Evolutionary conservation across 1,284 basidiomycete genomes (phyloP), one percentile per base, ranked within the genome.

Genomic region (Austroboletus novae-zelandiae): DNA sequence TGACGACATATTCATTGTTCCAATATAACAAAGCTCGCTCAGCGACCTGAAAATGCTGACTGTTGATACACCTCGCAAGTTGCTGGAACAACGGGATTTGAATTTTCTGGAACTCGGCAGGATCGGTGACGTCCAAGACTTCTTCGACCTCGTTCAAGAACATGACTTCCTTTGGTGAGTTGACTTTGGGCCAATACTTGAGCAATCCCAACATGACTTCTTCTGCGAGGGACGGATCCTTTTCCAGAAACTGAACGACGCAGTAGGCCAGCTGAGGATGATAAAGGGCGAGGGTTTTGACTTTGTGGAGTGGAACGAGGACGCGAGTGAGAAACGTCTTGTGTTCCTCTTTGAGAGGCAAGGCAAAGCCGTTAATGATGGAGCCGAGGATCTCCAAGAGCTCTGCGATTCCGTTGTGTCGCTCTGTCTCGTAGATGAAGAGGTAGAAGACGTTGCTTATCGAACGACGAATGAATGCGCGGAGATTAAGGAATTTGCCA

Each of bases 361-460:
- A 74, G 2, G 96, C 97, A 64, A 99, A 99, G 29, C 97, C 97
- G 66, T 99, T 99, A 82, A 99, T 99, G 74, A 99, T 99, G 25
- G 96, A 98, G 2, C 97, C 97, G 37, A 99, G 80, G 55, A 99
- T 99, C 71, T 99, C 97, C 54, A 99, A 79, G 40, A 99, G 80
- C 71, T 99, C 97, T 39, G 97, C 97, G 59, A 99, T 98, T 42
- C 97, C 97, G 68, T 99, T 99, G 78, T 99, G 96, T 43, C 97
- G 84, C 69, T 99, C 97, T 1, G 95, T 96, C 71, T 99, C 96
- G 73, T 99, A 99, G 61, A 99, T 83, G 75, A 99, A 99, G 68
- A 96, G 89, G 81, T 97, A 99, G 71, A 99, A 99, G 65, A 99
- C 96, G 63, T 99, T 97, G 80, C 98, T 98, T 84, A 99, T 98